Percentiles rank a stretch among this genome's conserved stretches.
Conservation (phyloP, 495 filamentous ascomycete species). For the Penicillium bovifimosum region DNA sequence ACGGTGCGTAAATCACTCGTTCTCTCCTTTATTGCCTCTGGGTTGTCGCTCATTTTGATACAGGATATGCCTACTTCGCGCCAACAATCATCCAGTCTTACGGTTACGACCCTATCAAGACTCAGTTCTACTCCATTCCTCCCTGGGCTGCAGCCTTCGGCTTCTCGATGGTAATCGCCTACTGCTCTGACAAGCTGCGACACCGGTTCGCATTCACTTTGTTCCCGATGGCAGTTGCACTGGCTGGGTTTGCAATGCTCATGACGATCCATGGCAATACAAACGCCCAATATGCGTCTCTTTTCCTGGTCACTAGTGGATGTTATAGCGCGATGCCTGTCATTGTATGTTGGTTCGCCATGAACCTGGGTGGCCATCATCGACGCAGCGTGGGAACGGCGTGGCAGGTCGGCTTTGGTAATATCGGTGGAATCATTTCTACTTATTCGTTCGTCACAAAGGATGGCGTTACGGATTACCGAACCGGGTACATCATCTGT, state of each 20-base stretch:
- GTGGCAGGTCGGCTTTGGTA: constrained; percentile 92
- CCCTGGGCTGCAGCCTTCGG: constrained; percentile 76
- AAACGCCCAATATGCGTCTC: constrained; percentile 61
- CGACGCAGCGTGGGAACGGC: constrained; percentile 75
- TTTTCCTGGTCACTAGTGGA: constrained; percentile 64
- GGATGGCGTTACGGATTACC: constrained; percentile 62
- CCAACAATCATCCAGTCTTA: constrained; percentile 70
- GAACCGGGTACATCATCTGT: constrained; percentile 71
- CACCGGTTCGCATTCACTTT: constrained; percentile 76
- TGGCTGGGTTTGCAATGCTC: constrained; percentile 69
- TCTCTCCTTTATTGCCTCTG: background rate
- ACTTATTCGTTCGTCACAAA: constrained; percentile 72
- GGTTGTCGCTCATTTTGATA: constrained; percentile 11
- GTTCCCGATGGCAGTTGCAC: constrained; percentile 55
- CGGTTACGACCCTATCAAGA: constrained; percentile 60
- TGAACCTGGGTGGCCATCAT: constrained; percentile 87
- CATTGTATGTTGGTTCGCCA: constrained; percentile 88
- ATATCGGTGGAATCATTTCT: constrained; percentile 84
- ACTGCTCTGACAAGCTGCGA: constrained; percentile 57
- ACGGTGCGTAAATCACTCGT: constrained; percentile 49
- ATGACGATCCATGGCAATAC: constrained; percentile 55
- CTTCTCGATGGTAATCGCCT: constrained; percentile 71
- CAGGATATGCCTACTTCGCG: constrained; percentile 66
- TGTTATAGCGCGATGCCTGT: constrained; percentile 73
- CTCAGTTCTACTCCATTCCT: constrained; percentile 78